A percentile compares a stretch with the other conserved stretches of the same genome.
Evolutionary conservation across 257 asterid species (phyloP).

Genomic region (Apocynum venetum): DNA sequence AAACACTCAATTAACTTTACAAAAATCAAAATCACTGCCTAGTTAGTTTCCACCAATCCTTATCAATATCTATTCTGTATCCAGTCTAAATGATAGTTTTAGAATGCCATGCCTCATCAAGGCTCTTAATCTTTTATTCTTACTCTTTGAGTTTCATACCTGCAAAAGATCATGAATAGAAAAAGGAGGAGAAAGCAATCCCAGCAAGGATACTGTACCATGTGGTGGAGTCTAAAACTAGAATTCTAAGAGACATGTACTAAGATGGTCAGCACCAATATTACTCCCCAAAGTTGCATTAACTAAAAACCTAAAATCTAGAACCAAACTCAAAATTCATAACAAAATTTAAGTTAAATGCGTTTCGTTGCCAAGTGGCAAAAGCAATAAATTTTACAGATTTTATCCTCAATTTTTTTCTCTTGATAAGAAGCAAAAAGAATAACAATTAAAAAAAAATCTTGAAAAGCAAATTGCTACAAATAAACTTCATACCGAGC

Average conservation of each 20-base stretch:
- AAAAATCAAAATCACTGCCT: not conserved
- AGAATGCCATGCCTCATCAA: not conserved
- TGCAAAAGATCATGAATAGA: not conserved
- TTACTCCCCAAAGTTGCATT: not conserved
- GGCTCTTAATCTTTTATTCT: not conserved
- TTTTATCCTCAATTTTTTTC: not conserved
- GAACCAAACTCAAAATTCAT: not conserved
- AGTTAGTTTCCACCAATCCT: not conserved
- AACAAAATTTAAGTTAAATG: not conserved
- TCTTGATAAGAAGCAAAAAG: not conserved
- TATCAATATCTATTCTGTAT: not conserved
- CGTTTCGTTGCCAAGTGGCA: not conserved
- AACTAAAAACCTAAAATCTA: not conserved
- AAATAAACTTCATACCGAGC: slow-evolving; percentile 50
- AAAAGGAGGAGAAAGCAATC: not conserved
- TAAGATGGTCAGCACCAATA: not conserved
- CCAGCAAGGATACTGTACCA: not conserved
- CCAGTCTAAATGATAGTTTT: not conserved
- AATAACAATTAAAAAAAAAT: not conserved
- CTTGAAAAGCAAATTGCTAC: not conserved
- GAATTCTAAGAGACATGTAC: not conserved
- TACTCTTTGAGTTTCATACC: not conserved
- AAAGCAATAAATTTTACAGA: not conserved
- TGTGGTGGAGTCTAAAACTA: not conserved
- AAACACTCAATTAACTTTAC: not conserved